These are phyloP conservation scores for Epichloe sibirici DNA, from an alignment of 2,329 filamentous ascomycete genomes.

Conservation along the genomic window DNA sequence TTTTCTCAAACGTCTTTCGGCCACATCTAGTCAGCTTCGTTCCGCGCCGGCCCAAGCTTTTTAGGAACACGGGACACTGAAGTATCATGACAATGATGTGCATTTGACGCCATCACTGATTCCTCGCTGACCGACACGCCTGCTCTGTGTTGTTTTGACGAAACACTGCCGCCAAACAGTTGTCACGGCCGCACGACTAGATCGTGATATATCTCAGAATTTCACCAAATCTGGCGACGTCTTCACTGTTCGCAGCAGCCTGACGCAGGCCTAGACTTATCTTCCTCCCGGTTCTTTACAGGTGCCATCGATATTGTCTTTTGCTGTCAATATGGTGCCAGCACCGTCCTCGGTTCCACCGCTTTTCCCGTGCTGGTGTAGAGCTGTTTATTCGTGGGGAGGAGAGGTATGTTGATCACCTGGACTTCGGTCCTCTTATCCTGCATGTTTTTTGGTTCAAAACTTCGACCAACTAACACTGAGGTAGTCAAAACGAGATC, in stretches of 20 bases:
- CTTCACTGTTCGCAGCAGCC: neutral
- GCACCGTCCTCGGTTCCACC: conserved; percentile 53
- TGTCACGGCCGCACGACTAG: neutral
- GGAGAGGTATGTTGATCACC: conserved; percentile 49
- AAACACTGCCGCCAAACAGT: neutral
- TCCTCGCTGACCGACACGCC: neutral
- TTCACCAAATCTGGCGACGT: neutral
- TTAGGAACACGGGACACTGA: neutral
- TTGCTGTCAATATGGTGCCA: conserved; percentile 33
- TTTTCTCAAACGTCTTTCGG: neutral
- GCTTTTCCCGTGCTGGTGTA: conserved; percentile 82
- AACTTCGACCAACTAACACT: neutral
- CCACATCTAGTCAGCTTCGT: neutral
- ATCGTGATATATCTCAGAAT: neutral
- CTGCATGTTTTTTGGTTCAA: neutral
- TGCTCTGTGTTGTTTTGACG: neutral
- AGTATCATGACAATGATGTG: neutral
- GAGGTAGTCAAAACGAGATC: conserved; percentile 67
- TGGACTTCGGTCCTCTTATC: neutral
- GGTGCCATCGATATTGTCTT: neutral
- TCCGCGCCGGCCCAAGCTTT: neutral
- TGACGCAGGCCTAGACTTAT: neutral
- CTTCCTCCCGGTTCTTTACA: neutral
- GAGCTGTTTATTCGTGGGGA: conserved; percentile 86
- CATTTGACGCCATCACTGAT: neutral